Evolutionary conservation across 1,284 basidiomycete genomes (phyloP).

Genomic region (Microstroma glucosiphilum): DNA sequence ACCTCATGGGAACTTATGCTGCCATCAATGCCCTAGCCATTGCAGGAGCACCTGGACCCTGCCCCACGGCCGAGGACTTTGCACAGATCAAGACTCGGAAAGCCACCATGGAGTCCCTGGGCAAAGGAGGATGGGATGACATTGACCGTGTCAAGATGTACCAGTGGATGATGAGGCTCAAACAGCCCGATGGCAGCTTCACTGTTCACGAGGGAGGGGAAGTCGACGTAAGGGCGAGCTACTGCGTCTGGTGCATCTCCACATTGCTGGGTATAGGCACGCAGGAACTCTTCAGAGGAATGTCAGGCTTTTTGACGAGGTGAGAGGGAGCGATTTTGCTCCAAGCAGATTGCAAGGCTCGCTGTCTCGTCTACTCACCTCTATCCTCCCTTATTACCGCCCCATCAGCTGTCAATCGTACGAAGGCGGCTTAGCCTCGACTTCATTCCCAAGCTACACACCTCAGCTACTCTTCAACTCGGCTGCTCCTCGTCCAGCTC

Average conservation of each 20-base stretch:
- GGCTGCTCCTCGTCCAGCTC: slow-evolving; percentile 54
- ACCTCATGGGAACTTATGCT: slow-evolving; percentile 86
- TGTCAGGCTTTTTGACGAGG: slow-evolving; percentile 58
- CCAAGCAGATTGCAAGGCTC: neutral
- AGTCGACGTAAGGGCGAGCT: slow-evolving; percentile 80
- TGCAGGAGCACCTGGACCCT: slow-evolving; percentile 60
- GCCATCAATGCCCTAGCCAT: slow-evolving; percentile 76
- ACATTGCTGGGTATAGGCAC: slow-evolving; percentile 74
- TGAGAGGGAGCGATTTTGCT: slow-evolving; percentile 53
- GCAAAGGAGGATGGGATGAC: slow-evolving; percentile 49
- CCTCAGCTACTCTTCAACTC: slow-evolving; percentile 15
- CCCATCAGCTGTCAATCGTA: slow-evolving; percentile 79
- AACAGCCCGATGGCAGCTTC: slow-evolving; percentile 90
- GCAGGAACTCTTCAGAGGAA: slow-evolving; percentile 66
- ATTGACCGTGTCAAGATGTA: slow-evolving; percentile 62
- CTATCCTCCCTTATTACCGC: neutral
- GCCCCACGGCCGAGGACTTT: slow-evolving; percentile 28
- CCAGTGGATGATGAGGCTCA: slow-evolving; percentile 83
- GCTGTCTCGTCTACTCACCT: neutral
- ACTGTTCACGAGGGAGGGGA: slow-evolving; percentile 80
- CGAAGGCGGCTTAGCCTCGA: slow-evolving; percentile 88
- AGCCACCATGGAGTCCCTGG: slow-evolving; percentile 57
- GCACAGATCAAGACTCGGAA: slow-evolving; percentile 3
- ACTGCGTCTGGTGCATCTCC: slow-evolving; percentile 68
- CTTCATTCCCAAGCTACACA: slow-evolving; percentile 63